Percentiles rank a stretch among this genome's conserved stretches.
These are phyloP conservation scores for Corchorus olitorius DNA, from an alignment of 345 rosid genomes.

Conservation along the genomic window DNA sequence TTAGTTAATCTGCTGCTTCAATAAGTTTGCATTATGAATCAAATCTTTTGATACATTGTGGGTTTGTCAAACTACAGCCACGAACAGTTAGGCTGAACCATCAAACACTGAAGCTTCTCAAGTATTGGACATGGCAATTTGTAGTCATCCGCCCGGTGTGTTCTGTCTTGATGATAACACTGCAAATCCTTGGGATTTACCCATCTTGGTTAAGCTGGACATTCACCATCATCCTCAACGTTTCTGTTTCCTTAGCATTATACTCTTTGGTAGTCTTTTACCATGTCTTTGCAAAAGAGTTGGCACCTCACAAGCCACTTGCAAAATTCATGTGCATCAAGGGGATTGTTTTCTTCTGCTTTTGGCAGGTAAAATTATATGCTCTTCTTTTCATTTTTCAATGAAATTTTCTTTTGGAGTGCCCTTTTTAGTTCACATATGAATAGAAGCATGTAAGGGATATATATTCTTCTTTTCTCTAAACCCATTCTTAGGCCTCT, in stretches of 20 bases:
- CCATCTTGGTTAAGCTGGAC: slow-evolving; percentile 98
- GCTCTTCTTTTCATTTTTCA: not conserved
- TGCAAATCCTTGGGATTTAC: slow-evolving; percentile 66
- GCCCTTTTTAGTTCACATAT: not conserved
- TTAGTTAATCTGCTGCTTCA: not conserved
- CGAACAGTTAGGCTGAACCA: slow-evolving; percentile 71
- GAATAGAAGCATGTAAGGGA: slow-evolving; percentile 3
- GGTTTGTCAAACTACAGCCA: slow-evolving; percentile 56
- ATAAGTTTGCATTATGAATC: too few relatives aligned
- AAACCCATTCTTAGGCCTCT: not conserved
- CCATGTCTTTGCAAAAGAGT: slow-evolving; percentile 93
- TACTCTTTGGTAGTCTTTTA: slow-evolving; percentile 85
- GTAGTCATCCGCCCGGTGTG: slow-evolving; percentile 82
- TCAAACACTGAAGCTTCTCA: slow-evolving; percentile 67
- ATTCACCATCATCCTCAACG: slow-evolving; percentile 78
- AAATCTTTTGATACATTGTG: slow-evolving; percentile 7
- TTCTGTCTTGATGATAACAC: slow-evolving; percentile 76
- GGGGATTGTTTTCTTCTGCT: slow-evolving; percentile 97
- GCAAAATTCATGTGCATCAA: slow-evolving; percentile 98
- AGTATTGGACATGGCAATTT: slow-evolving; percentile 98
- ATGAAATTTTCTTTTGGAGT: not conserved
- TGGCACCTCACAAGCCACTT: slow-evolving; percentile 91
- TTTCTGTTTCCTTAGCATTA: slow-evolving; percentile 87
- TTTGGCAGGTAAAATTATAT: slow-evolving; percentile 81
- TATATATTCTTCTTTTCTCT: not conserved